Percentiles rank a stretch among this genome's conserved stretches.
Conservation (phyloP, 106 monocot species). For the Cymbidium sinense region DNA sequence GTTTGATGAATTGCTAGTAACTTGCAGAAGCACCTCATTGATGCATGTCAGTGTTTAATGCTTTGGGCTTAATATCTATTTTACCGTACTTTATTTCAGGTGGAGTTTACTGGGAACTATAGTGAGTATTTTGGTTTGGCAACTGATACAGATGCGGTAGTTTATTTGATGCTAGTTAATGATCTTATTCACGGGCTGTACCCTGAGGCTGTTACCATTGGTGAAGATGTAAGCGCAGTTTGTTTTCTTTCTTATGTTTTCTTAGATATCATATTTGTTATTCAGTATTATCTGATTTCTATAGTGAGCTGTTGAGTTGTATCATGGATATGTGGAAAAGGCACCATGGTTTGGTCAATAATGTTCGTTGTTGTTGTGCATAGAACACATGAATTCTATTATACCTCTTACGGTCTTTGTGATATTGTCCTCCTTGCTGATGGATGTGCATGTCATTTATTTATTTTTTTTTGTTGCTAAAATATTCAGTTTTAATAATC, state of each 20-base stretch:
- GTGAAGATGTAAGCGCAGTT: constrained; percentile 87
- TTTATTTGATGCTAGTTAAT: constrained; percentile 96
- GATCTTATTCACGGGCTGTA: constrained; percentile 93
- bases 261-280: neutral
- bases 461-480: neutral
- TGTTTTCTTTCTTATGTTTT: neutral
- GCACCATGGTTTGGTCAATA: neutral
- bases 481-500: neutral
- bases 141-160: constrained; percentile 89
- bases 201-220: constrained; percentile 79
- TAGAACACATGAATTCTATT: neutral
- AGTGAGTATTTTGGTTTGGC: constrained; percentile 93
- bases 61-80: neutral
- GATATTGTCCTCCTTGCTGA: neutral
- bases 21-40: neutral
- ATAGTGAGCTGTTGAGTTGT: neutral
- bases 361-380: neutral
- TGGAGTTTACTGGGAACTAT: constrained; percentile 89
- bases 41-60: neutral
- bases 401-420: neutral
- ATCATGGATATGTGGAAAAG: neutral
- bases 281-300: neutral
- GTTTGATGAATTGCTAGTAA: neutral
- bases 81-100: constrained; percentile 29
- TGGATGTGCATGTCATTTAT: neutral